phyloP scores from a whole-genome alignment of 2,329 filamentous ascomycete species.

The Diaporthe aspalathi region DNA sequence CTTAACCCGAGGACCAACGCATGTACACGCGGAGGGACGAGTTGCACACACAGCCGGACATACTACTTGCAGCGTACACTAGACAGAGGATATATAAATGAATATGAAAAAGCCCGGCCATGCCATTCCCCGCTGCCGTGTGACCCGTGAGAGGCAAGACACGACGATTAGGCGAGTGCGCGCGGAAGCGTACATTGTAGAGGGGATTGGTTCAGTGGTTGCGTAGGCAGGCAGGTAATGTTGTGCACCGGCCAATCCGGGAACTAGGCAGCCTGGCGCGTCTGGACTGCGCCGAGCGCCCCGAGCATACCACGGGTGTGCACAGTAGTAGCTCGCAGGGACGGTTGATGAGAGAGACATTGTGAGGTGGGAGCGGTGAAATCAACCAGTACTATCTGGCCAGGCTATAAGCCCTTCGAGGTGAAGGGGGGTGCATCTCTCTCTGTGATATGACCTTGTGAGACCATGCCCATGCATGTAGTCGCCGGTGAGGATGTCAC shows the following conservation, averaged over 20 bases:
- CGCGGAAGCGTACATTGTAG: too few species aligned
- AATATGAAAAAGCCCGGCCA: background rate
- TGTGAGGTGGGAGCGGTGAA: background rate
- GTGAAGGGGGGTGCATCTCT: background rate
- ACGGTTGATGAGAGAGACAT: background rate
- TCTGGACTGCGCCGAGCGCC: background rate
- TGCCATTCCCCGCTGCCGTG: background rate
- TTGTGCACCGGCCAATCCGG: background rate
- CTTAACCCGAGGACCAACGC: too few species aligned
- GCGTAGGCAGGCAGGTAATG: background rate
- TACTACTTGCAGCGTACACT: background rate
- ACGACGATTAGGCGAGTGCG: background rate
- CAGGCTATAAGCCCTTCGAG: too few species aligned
- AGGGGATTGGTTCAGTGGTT: background rate
- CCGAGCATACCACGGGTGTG: slow-evolving; percentile 7
- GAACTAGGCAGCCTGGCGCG: background rate
- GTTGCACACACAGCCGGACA: background rate
- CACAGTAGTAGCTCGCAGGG: background rate
- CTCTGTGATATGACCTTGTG: too few species aligned
- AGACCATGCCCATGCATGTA: too few species aligned
- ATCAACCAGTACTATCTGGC: background rate
- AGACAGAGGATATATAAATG: too few species aligned
- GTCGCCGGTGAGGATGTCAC: too few species aligned
- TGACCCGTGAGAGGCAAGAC: background rate
- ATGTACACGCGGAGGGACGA: background rate